Base-by-base conservation (phyloP, 441 rosid species). In the Codiaeum variegatum region DNA sequence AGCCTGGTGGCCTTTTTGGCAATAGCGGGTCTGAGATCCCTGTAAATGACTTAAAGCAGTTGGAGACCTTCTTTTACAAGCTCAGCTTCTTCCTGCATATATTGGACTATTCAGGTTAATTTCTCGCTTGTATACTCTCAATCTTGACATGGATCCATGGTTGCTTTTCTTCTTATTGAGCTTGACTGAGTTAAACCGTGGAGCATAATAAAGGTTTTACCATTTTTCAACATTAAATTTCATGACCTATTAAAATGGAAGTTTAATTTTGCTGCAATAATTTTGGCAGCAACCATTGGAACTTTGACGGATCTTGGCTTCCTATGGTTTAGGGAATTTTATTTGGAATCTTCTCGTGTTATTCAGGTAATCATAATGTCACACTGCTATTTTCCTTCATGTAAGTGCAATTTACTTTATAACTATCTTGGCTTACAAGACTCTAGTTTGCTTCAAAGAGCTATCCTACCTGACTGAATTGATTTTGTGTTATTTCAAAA, bases 21-120 rank as follows among this genome's bases (percentile, higher is more conserved):
- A 96, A 96, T 76, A 90, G 89, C 73, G 99, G 97, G 70, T 96
- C 99, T 81, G 99, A 96, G 83, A 93, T 96, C 81, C 99, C 97
- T 67, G 88, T 88, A 61, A 91, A 85, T 83, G 98, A 96, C 81
- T 78, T 93, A 67, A 96, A 96, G 88, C 99, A 86, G 82, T 78
- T 96, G 81, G 99, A 96, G 86, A 87, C 89, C 56, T 93, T 93
- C 88, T 96, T 96, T 83, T 96, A 96, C 91, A 96, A 96, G 86
- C 98, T 96, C 78, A 82, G 97, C 82, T 96, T 96, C 84, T 96
- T 96, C 86, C 88, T 96, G 79, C 97, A 96, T 84, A 88, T 93
- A 80, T 76, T 96, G 88, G 99, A 96, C 77, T 93, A 93, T 71
- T 84, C 98, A 19, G 98, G 99, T 93, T 80, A 70, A 66, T 79